Evolutionary conservation across 2,329 filamentous ascomycete species (phyloP).

Genomic region (Penicillium hordei): DNA sequence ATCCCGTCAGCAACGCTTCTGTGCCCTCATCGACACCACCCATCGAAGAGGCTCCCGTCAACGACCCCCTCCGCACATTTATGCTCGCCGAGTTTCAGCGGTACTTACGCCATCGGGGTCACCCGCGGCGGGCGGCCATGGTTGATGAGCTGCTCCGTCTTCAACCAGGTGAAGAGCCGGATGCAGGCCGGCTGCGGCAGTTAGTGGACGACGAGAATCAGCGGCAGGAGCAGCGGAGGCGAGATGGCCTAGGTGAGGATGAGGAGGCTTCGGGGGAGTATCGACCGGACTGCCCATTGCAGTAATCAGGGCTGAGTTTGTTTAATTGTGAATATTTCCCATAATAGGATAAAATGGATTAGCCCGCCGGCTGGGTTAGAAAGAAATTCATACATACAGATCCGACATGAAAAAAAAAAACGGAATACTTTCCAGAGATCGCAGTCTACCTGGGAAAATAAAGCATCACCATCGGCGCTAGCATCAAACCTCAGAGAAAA

Average conservation of each 20-base stretch:
- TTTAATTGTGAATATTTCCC: neutral
- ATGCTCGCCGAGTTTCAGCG: neutral
- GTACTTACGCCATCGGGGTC: neutral
- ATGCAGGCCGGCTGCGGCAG: neutral
- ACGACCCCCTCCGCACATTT: neutral
- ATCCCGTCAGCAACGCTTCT: neutral
- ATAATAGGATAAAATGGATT: no score
- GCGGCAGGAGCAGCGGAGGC: conserved; percentile 1
- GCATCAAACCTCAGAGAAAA: neutral
- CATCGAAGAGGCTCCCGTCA: neutral
- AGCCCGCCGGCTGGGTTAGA: neutral
- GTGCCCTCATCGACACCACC: neutral
- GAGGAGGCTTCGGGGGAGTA: neutral
- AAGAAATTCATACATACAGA: neutral
- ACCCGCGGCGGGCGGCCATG: neutral
- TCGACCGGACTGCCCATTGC: neutral
- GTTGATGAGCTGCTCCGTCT: neutral
- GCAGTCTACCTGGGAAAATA: neutral
- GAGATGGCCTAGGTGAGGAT: neutral
- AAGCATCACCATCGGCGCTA: no score
- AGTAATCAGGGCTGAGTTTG: neutral
- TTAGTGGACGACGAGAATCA: neutral
- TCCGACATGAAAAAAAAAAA: neutral
- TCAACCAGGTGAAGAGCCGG: neutral
- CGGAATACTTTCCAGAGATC: neutral